A percentile compares a stretch with the other conserved stretches of the same genome.
Conservation (phyloP, 225 moss, liverwort and hornwort genomes). For the Neckera pumila region DNA sequence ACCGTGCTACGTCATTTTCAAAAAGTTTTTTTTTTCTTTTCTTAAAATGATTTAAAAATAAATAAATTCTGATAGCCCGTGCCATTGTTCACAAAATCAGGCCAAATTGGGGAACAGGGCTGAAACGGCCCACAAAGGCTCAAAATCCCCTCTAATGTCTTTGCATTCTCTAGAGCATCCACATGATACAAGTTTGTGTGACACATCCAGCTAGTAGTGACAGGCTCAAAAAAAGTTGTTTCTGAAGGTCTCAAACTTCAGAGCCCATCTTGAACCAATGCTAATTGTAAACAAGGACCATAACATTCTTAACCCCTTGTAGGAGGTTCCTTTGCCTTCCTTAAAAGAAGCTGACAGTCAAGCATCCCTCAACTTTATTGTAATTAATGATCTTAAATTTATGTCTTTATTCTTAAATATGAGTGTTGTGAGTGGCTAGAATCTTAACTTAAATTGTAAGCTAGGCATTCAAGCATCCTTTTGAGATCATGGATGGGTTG, state of each 20-base stretch:
- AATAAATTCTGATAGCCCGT: no score
- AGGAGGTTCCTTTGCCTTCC: neutral
- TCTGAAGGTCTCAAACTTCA: accelerated
- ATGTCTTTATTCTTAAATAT: neutral
- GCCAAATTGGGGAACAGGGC: no score
- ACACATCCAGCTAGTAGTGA: accelerated
- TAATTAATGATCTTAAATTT: neutral
- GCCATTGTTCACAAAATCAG: no score
- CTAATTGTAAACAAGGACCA: accelerated
- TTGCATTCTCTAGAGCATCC: neutral
- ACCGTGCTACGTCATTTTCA: no score
- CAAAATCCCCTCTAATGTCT: no score
- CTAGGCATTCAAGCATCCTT: accelerated
- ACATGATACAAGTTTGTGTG: accelerated
- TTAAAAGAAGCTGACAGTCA: accelerated
- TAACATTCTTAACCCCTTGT: neutral
- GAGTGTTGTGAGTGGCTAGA: neutral
- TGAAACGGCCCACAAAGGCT: no score
- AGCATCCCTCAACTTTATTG: neutral
- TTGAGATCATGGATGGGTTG: neutral
- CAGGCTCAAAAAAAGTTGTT: accelerated
- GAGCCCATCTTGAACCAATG: neutral
- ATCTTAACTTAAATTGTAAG: accelerated
- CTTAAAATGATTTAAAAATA: no score
- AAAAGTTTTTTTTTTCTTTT: no score